A percentile compares a stretch with the other conserved stretches of the same genome.
phyloP scores from a whole-genome alignment of 176 grass and related monocot genomes.

The Otatea glauca region DNA sequence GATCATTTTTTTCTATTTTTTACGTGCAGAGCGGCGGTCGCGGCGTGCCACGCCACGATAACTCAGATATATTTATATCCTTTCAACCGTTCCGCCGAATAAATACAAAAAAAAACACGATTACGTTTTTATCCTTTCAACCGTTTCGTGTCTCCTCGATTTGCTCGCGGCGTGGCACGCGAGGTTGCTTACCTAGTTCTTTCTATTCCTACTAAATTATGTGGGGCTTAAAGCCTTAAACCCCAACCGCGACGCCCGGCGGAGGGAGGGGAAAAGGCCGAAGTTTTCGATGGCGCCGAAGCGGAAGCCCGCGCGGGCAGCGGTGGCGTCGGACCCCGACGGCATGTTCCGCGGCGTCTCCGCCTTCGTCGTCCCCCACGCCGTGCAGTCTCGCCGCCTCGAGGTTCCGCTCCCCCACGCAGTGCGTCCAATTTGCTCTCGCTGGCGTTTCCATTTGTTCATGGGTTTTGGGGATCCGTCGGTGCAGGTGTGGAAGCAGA shows the following conservation, averaged over 20 bases:
- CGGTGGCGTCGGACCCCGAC: constrained; percentile 45
- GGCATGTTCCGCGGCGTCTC: constrained; percentile 85
- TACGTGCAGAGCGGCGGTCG: too few relatives aligned
- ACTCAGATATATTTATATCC: too few relatives aligned
- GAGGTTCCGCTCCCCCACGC: constrained; percentile 42
- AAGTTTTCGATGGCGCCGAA: constrained; percentile 55
- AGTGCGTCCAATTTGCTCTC: not conserved
- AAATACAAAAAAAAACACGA: too few relatives aligned
- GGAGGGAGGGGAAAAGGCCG: not conserved
- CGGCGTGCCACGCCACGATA: too few relatives aligned
- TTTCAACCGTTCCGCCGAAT: too few relatives aligned
- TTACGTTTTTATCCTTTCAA: too few relatives aligned
- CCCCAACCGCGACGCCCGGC: not conserved
- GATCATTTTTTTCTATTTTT: too few relatives aligned
- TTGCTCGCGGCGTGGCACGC: too few relatives aligned
- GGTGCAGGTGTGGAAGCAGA: constrained; percentile 85
- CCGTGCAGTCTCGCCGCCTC: constrained; percentile 72
- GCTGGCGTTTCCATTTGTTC: not conserved
- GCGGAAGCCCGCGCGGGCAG: constrained; percentile 36
- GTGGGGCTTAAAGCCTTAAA: not conserved
- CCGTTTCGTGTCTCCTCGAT: too few relatives aligned
- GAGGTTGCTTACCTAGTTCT: too few relatives aligned
- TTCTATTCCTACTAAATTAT: too few relatives aligned
- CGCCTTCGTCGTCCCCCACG: constrained; percentile 60
- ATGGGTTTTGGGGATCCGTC: not conserved